Evolutionary conservation across 163 green algal species (phyloP), one percentile per base, ranked within the genome.

Genomic region (Scenedesmus sp.): DNA sequence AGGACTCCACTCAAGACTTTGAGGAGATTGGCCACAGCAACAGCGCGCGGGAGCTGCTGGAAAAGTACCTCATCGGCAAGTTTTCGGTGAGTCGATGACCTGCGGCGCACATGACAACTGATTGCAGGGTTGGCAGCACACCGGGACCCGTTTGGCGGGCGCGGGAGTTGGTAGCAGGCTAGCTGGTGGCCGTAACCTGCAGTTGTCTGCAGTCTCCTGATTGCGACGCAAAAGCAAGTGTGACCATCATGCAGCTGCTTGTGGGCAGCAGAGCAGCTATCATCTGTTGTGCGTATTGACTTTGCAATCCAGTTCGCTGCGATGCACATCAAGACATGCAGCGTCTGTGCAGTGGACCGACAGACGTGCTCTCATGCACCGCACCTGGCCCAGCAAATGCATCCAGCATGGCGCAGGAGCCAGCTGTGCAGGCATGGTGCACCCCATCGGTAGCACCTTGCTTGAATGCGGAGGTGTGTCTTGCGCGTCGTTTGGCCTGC

Each of bases 21-120:
- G 97, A 99, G 35, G 97, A 99, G 90, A 98, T 99, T 90, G 97
- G 97, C 0, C 97, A 99, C 94, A 98, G 96, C 93, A 98, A 97
- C 35, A 95, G 95, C 0, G 97, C 97, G 9, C 95, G 96, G 73
- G 94, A 98, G 70, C 94, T 98, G 92, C 93, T 99, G 53, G 93
- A 97, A 1, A 97, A 98, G 90, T 99, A 98, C 86, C 88, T 95
- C n/a, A 96, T 99, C 68, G 97, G 97, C 30, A 92, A 94, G 0
- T 98, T 92, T 90, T 94, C 96, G 90, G 96, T 97, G 56, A 73
- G 89, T 70, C 46, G 16, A n/a, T n/a, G 59, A 6, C 13, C n/a
- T n/a, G 20, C 59, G 18, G 22, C 59, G 3, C 22, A 33, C 59
- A 72, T 46, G 35, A 18, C 33, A 70, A 78, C 10, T 18, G 33